phyloP scores from a whole-genome alignment of 495 filamentous ascomycete genomes.

The Penicillium pancosmium region DNA sequence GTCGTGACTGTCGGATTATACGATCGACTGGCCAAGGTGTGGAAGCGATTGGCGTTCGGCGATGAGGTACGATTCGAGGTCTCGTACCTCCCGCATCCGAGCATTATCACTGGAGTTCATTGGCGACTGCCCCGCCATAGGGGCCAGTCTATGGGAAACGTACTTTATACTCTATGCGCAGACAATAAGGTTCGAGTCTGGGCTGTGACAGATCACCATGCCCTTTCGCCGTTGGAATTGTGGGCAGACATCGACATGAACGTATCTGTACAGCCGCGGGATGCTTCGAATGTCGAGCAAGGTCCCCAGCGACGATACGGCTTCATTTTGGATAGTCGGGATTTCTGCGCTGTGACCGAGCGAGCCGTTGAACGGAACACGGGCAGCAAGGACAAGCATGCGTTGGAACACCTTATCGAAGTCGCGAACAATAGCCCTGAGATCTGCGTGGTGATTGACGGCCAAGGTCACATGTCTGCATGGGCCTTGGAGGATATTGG shows the following conservation, averaged over 20 bases:
- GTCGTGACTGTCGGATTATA: slow-evolving; percentile 80
- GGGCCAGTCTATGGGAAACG: slow-evolving; percentile 81
- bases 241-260: slow-evolving; percentile 84
- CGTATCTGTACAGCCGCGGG: slow-evolving; percentile 67
- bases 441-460: slow-evolving; percentile 83
- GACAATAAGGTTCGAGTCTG: slow-evolving; percentile 84
- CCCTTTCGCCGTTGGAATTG: slow-evolving; percentile 68
- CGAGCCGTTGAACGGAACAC: slow-evolving; percentile 66
- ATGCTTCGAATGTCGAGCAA: slow-evolving; percentile 31
- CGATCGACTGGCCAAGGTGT: slow-evolving; percentile 89
- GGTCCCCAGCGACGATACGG: slow-evolving; percentile 61
- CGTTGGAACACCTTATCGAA: slow-evolving; percentile 81
- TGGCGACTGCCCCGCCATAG: slow-evolving; percentile 78
- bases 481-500: slow-evolving; percentile 94
- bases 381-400: slow-evolving; percentile 64
- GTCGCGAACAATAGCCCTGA: slow-evolving; percentile 86
- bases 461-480: slow-evolving; percentile 83
- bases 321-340: slow-evolving; percentile 82
- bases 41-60: slow-evolving; percentile 86
- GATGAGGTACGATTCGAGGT: slow-evolving; percentile 88
- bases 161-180: slow-evolving; percentile 90
- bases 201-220: slow-evolving; percentile 75
- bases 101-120: slow-evolving; percentile 75
- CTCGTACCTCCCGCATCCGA: slow-evolving; percentile 83
- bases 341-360: slow-evolving; percentile 77